Base-by-base conservation (phyloP, 345 rosid species). In the Brassica incana region DNA sequence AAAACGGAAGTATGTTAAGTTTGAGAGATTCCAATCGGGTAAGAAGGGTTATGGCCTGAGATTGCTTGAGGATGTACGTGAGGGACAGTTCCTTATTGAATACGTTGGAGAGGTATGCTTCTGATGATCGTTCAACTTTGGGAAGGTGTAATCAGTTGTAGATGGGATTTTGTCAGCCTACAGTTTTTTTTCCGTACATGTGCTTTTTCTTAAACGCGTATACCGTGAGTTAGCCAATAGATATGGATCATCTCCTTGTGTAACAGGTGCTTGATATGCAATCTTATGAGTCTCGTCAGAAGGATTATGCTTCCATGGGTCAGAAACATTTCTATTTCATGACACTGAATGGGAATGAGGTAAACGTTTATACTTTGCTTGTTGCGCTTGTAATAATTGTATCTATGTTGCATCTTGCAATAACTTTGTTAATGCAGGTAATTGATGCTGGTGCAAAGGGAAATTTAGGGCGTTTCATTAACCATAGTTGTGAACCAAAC, bases 281-380 rank as follows among this genome's bases (percentile, higher is more conserved):
- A 75, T 73, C 93, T 52, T 93, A 93, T 72, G 93, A 90, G 85
- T 84, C 83, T 76, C 88, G 99, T 5, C 98, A 89, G 73, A 90
- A 86, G 81, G 90, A 95, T 75, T 95, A 95, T 88, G 99, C 98
- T 61, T 85, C 85, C 38, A 89, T 81, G 86, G 90, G 97, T 81
- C 98, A 95, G 82, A 95, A 90, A 86, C 99, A 95, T 89, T 95
- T 93, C 86, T 95, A 95, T 87, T 95, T 95, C 87, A 95, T 95
- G 99, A 95, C 99, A 27, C 84, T 95, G 80, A 89, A 91, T 81
- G 97, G 96, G 80, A 92, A 93, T 74, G 99, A 95, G 99, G 99
- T 95, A 80, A 73, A 86, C 62, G 77, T 77, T 8, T 25, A 12
- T 48, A 68, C 71, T 71, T 65, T 29, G 58, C 56, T 66, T 18